Base-by-base conservation (phyloP, 2,329 filamentous ascomycete species). In the Nemania abortiva region DNA sequence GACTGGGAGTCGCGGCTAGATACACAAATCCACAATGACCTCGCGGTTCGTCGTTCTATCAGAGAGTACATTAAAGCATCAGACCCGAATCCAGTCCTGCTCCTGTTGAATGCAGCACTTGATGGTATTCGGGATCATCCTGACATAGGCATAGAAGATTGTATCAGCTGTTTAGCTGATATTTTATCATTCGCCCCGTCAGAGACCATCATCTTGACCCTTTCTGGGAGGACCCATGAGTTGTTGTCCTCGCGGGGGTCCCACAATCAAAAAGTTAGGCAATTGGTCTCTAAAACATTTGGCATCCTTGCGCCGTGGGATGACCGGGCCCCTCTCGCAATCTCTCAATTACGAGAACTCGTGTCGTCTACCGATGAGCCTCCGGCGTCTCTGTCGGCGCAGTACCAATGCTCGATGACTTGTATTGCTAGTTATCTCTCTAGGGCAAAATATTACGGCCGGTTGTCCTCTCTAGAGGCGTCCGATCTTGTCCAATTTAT, bases 1-100 rank as follows among this genome's bases (percentile, higher is more conserved):
- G 92, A 95, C 70, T 98, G 96, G 96, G 92, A 94, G 77, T 86
- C 90, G 54, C 91, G 92, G 73, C 84, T 98, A 2, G 92, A 95
- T 73, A 88, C 90, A 1, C 85, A 91, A 6, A 84, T 96, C 34
- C 87, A 89, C 49, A 92, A 91, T 5, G 92, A 95, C 75, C 85
- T 91, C 66, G 82, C 85, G 54, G 89, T 89, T 11, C 87, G 93
- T 49, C 80, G 85, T 29, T 85, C 85, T 6, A 85, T 94, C 64
- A 87, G 85, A 63, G 75, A 77, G 0, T 89, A 91, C 70, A 76
- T 92, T 66, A 75, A 81, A 63, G 78, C 74, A 50, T 73, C 82
- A 1, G 81, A 86, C 29, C 75, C 78, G 18, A 77, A 78, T 1
- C 77, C 78, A 15, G 71, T 88, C 2, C 69, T 80, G 0, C 79